Percentiles rank a stretch among this genome's conserved stretches.
Conservation (phyloP, 208 protist genomes). For the Crithidia brevicula region DNA sequence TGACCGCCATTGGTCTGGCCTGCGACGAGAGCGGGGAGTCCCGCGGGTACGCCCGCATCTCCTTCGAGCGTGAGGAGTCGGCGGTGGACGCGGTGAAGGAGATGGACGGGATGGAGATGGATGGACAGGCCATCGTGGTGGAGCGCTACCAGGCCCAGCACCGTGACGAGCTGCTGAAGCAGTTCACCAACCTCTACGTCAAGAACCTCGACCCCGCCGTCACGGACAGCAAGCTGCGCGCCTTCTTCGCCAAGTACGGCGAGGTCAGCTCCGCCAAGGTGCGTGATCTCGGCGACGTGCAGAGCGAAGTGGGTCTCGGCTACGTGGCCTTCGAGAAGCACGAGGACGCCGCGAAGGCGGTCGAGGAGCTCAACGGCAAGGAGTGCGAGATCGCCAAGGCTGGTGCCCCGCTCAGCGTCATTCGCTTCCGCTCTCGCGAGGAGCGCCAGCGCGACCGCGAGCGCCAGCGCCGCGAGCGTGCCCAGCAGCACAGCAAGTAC, state of each 20-base stretch:
- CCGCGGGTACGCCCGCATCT: slow-evolving; percentile 97
- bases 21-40: slow-evolving; percentile 91
- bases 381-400: slow-evolving; percentile 78
- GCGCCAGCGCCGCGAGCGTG: slow-evolving; percentile 90
- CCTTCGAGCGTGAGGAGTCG: slow-evolving; percentile 94
- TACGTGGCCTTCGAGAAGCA: slow-evolving; percentile 97
- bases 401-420: slow-evolving; percentile 94
- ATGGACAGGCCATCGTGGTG: slow-evolving; percentile 94
- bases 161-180: slow-evolving; percentile 91
- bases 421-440: slow-evolving; percentile 96
- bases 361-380: slow-evolving; percentile 90
- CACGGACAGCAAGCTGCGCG: slow-evolving; percentile 93
- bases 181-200: slow-evolving; percentile 99
- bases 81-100: slow-evolving; percentile 93
- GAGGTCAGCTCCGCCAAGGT: slow-evolving; percentile 97
- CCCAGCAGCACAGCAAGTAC: slow-evolving; percentile 93
- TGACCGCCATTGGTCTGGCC: slow-evolving; percentile 92
- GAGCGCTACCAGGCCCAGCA: slow-evolving; percentile 96
- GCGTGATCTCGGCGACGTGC: slow-evolving; percentile 88
- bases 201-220: slow-evolving; percentile 98
- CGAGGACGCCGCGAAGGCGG: slow-evolving; percentile 91
- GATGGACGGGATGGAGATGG: slow-evolving; percentile 84
- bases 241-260: slow-evolving; percentile 95
- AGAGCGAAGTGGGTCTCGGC: slow-evolving; percentile 92
- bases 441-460: slow-evolving; percentile 94